Percentiles rank a stretch among this genome's conserved stretches.
Conservation (phyloP, 768 basidiomycete genomes). For the Phaeotremella fagi region DNA sequence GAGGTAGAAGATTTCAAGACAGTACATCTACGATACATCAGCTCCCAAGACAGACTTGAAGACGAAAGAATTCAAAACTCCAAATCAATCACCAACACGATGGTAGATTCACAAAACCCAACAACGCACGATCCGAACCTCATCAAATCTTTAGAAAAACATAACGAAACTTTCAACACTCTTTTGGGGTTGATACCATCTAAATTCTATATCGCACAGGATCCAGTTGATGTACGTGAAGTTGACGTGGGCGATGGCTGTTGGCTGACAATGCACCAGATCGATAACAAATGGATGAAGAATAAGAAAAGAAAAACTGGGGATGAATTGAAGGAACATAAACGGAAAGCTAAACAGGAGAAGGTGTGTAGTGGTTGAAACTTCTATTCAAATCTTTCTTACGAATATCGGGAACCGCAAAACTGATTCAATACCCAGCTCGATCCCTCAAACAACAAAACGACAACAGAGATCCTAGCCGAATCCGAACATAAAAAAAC, state of each 20-base stretch:
- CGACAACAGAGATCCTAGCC: slow-evolving; percentile 60
- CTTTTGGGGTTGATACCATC: slow-evolving; percentile 81
- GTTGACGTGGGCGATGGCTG: too few relatives aligned
- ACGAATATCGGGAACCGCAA: neutral
- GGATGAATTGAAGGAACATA: slow-evolving; percentile 80
- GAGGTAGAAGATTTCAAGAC: too few relatives aligned
- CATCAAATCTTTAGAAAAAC: slow-evolving; percentile 63
- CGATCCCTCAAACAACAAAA: slow-evolving; percentile 84
- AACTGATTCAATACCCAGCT: slow-evolving; percentile 55
- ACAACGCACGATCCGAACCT: too few relatives aligned
- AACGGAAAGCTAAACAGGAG: slow-evolving; percentile 79
- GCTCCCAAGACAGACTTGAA: too few relatives aligned
- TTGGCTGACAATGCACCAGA: too few relatives aligned
- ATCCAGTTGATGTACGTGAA: slow-evolving; percentile 60
- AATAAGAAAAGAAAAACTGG: slow-evolving; percentile 78
- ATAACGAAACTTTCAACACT: slow-evolving; percentile 80
- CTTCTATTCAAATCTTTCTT: neutral
- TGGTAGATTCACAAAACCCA: too few relatives aligned
- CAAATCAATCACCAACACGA: too few relatives aligned
- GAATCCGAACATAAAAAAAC: neutral
- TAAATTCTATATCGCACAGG: slow-evolving; percentile 73
- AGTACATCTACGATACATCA: too few relatives aligned
- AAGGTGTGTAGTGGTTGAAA: slow-evolving; percentile 56
- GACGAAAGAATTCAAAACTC: too few relatives aligned
- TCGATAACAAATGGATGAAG: slow-evolving; percentile 59